These are phyloP conservation scores for Paraconiothyrium brasiliense DNA, from an alignment of 2,329 filamentous ascomycete species.

Conservation along the genomic window DNA sequence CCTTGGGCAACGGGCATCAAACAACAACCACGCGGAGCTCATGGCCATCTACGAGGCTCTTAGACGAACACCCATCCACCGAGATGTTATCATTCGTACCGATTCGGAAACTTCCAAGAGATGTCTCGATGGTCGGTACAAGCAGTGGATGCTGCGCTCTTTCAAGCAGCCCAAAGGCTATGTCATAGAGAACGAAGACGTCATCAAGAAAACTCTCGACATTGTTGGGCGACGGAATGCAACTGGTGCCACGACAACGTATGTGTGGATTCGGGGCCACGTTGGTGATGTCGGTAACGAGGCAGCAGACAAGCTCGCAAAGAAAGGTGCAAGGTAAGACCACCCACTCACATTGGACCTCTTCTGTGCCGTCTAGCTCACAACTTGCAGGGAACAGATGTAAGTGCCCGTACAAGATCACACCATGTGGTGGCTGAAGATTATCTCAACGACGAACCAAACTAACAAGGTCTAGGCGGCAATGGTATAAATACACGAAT, in stretches of 20 bases:
- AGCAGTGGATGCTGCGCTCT: not conserved
- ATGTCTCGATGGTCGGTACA: not conserved
- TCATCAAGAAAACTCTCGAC: not conserved
- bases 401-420: not conserved
- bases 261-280: constrained; percentile 91
- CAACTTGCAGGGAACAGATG: not conserved
- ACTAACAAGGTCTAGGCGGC: not conserved
- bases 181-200: not conserved
- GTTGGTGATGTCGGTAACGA: constrained; percentile 74
- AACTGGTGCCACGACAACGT: constrained; percentile 65
- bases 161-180: not conserved
- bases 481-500: not conserved
- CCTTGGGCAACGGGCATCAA: constrained; percentile 74
- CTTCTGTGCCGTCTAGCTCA: too few relatives aligned
- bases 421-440: not conserved
- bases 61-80: not conserved
- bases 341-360: not conserved
- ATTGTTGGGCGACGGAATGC: constrained; percentile 53
- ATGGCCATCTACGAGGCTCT: constrained; percentile 71
- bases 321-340: constrained; percentile 64
- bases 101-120: not conserved
- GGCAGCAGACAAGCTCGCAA: constrained; percentile 80
- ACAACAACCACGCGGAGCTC: constrained; percentile 94
- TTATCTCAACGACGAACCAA: not conserved
- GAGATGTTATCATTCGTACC: not conserved